Evolutionary conservation across 768 basidiomycete genomes (phyloP).

Genomic region (Albatrellus ellisii): DNA sequence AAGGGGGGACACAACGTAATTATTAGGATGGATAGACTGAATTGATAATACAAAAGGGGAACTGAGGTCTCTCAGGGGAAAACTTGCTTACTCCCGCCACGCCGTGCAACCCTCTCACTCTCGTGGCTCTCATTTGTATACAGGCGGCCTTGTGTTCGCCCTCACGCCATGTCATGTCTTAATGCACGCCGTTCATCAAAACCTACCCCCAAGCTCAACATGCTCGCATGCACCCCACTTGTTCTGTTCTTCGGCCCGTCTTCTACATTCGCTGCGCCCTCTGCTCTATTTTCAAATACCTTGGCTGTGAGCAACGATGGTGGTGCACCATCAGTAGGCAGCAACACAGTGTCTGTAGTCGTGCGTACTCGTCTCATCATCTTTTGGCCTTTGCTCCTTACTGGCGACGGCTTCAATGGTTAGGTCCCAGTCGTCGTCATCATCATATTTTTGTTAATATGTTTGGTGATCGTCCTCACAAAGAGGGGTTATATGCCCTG

Average conservation of each 20-base stretch:
- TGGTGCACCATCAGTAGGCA: too few relatives aligned
- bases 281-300: background rate
- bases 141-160: background rate
- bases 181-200: background rate
- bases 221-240: background rate
- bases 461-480: slow-evolving; percentile 3
- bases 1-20: too few relatives aligned
- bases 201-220: background rate
- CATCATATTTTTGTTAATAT: slow-evolving; percentile 2
- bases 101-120: too few relatives aligned
- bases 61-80: too few relatives aligned
- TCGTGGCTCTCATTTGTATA: too few relatives aligned
- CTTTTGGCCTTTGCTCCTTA: background rate
- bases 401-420: background rate
- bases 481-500: background rate
- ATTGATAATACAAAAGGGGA: too few relatives aligned
- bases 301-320: background rate
- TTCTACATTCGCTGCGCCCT: background rate
- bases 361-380: background rate
- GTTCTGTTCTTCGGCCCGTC: background rate
- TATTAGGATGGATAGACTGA: too few relatives aligned
- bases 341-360: background rate
- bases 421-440: slow-evolving; percentile 9
- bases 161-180: background rate
- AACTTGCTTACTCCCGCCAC: too few relatives aligned